These are phyloP conservation scores for Arthromyces matolae DNA, from an alignment of 768 basidiomycete genomes.

Conservation along the genomic window DNA sequence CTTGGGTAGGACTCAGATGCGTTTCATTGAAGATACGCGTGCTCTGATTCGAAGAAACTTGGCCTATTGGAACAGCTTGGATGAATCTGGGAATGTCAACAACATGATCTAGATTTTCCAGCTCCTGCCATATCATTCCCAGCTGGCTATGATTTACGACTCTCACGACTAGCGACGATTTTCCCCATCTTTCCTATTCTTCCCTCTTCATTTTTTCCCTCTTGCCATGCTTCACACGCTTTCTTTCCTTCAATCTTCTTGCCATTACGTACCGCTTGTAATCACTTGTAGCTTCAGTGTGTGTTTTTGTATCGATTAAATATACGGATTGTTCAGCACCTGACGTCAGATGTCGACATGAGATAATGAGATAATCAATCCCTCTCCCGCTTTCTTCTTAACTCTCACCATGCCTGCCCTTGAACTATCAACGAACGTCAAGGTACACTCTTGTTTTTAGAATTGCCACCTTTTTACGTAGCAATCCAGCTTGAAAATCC, in stretches of 20 bases:
- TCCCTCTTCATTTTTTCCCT: too few species aligned
- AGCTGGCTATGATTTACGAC: not conserved
- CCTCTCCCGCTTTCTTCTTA: not conserved
- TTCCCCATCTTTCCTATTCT: too few species aligned
- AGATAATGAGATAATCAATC: not conserved
- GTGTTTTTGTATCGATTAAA: too few species aligned
- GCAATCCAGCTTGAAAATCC: conserved; percentile 30
- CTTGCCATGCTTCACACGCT: too few species aligned
- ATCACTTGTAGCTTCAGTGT: too few species aligned
- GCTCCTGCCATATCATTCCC: too few species aligned
- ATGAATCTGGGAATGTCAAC: not conserved
- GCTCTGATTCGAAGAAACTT: not conserved
- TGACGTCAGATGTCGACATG: too few species aligned
- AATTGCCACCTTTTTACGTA: not conserved
- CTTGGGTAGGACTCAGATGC: conserved; percentile 2
- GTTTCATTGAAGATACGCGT: not conserved
- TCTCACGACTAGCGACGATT: not conserved
- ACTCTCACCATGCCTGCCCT: conserved; percentile 37
- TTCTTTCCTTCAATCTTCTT: too few species aligned
- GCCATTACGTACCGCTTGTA: too few species aligned
- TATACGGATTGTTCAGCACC: too few species aligned
- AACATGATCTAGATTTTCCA: too few species aligned
- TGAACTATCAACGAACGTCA: conserved; percentile 41
- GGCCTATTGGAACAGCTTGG: not conserved
- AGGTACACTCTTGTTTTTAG: conserved; percentile 21